Base-by-base conservation (phyloP, 768 basidiomycete species). In the Lenzites betulinus region DNA sequence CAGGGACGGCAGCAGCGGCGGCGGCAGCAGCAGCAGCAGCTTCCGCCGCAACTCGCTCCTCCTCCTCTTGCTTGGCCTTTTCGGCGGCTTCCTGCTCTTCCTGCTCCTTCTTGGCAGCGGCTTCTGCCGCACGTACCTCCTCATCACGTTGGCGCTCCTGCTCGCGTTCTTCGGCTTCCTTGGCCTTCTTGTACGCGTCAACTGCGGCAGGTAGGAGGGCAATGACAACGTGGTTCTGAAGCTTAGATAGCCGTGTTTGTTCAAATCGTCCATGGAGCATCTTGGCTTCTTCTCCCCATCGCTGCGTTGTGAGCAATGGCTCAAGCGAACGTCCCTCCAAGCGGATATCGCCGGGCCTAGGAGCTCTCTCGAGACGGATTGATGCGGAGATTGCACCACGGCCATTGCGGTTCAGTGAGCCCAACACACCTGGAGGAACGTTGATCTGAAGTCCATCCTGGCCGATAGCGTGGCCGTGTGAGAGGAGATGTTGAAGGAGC, bases 271-370 rank as follows among this genome's bases (percentile, higher is more conserved):
- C 88, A 58, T 93, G 87, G 23, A 92, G 75, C 33, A 92, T 86
- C 69, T 90, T 92, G 61, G 84, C 86, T 72, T 96, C 95, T 70
- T 96, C 94, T 1, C 83, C 77, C 95, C 95, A 98, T 58, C 95
- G 84, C 67, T 93, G 90, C 30, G 88, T 70, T 1, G 95, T 96
- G 11, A 90, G 79, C 55, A 92, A 75, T 1, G 94, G 93, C 33
- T 90, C 87, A 50, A 93, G 87, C 8, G 65, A 64, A 38, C 85
- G 85, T 41, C 75, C 80, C 61, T 86, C 83, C 7, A 74, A 39
- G 7, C 74, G 67, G 7, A 48, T 74, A 60, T 65, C 82, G 67
- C 56, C 79, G 64, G 36, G 52, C 44, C 80, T 77, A 12, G 80
- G 71, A 16, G 74, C 66, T 54, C 86, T 78, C 67, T 91, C 91